Evolutionary conservation across 2,329 filamentous ascomycete species (phyloP), one percentile per base, ranked within the genome.

Genomic region (Fusarium avenaceum): DNA sequence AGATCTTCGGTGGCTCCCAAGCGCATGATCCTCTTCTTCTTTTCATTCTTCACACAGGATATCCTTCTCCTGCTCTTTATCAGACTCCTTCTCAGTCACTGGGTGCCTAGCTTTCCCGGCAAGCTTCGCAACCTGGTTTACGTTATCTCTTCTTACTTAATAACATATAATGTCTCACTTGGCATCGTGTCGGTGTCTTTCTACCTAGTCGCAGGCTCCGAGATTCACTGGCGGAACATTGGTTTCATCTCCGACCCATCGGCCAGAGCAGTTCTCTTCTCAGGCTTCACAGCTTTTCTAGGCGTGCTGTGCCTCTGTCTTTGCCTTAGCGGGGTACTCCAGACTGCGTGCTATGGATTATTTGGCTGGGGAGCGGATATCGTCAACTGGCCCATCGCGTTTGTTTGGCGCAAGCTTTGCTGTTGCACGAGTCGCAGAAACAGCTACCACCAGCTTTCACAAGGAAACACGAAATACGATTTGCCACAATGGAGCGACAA

Each of bases 171-270:
- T 61, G 65, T 73, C 19, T 38, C 58, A 2, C 52, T 78, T 7
- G 71, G 75, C 33, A 53, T 71, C 28, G 55, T 73, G 26, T 74
- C 68, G 24, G 65, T 79, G 3, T 74, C 77, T 4, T 79, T 79
- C 43, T 79, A 77, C 56, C 52, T 67, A 10, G 72, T 78, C 11
- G 70, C 78, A 7, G 77, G 77, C 7, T 75, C 77, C 0, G 78
- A 80, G 26, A 73, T 80, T 6, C 78, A 75, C 44, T 80, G 78
- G 77, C 72, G 76, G 14, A 79, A 80, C 47, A 68, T 78, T n/a
- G 76, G 67, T 1, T 51, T 79, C 10, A 77, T 73, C 2, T 69
- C 73, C 17, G 78, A 80, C 24, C 65, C 77, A 2, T 72, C 76
- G 1, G 75, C 77, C 3, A 71, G 77, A 43, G 67, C 70, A 7